Evolutionary conservation across 2,329 filamentous ascomycete genomes (phyloP).

Genomic region (Cladophialophora immunda): DNA sequence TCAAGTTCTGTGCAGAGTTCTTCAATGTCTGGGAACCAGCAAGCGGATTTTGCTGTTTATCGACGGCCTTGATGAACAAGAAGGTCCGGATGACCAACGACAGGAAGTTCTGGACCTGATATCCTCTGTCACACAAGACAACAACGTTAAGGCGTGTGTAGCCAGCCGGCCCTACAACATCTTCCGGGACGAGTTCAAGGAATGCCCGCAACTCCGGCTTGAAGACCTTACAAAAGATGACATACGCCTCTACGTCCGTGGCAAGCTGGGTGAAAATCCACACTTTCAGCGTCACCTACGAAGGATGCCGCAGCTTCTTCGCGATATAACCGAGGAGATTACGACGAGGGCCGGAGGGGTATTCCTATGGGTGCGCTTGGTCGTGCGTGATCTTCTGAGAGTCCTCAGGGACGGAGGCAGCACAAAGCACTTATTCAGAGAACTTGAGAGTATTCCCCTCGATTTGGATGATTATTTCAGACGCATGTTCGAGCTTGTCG

Average conservation of each 20-base stretch:
- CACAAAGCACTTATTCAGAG: conserved; percentile 1
- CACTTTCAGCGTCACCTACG: background rate
- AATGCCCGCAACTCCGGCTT: conserved; percentile 23
- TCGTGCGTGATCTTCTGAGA: conserved; percentile 51
- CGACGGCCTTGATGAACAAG: conserved; percentile 29
- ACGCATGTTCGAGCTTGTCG: conserved; percentile 26
- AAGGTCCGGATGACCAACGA: conserved; percentile 14
- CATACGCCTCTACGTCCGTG: conserved; percentile 11
- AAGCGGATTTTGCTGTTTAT: conserved; percentile 21
- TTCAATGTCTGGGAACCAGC: background rate
- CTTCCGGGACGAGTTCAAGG: conserved; percentile 23
- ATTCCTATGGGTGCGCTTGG: conserved; percentile 58
- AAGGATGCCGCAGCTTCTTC: background rate
- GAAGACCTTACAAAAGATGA: conserved; percentile 22
- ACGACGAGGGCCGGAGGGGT: conserved; percentile 51
- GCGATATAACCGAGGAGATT: conserved; percentile 42
- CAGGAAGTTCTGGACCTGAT: conserved; percentile 24
- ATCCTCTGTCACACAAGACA: background rate
- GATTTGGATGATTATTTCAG: conserved; percentile 32
- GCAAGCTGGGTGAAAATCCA: background rate
- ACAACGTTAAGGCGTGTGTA: conserved; percentile 24
- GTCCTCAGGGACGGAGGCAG: conserved; percentile 24
- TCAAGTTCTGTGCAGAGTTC: background rate
- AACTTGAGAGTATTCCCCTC: conserved; percentile 20
- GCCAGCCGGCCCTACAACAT: conserved; percentile 28